These are phyloP conservation scores for Thuja plicata DNA, from an alignment of 83 land plant genomes.

Conservation along the genomic window DNA sequence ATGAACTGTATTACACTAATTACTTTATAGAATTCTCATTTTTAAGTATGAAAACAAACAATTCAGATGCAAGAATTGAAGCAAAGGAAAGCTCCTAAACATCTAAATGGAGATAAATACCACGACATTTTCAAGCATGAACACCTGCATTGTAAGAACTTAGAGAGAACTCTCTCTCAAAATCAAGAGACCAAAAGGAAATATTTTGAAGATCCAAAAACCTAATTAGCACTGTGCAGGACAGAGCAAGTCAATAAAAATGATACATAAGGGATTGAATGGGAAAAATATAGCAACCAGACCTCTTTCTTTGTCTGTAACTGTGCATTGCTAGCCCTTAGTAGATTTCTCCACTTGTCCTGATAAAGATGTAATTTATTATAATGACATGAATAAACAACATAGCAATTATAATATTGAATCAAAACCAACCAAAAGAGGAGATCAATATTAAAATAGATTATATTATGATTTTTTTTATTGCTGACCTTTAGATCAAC, in stretches of 20 bases:
- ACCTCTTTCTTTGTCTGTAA: slow-evolving; percentile 35
- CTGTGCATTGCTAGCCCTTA: slow-evolving; percentile 46
- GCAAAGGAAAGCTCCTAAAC: background rate
- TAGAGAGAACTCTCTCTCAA: background rate
- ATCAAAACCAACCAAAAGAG: background rate
- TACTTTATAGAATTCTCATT: background rate
- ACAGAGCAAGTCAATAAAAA: background rate
- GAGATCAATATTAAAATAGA: background rate
- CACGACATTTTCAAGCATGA: background rate
- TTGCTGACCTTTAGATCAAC: slow-evolving; percentile 85
- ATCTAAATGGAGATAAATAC: background rate
- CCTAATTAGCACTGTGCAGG: background rate
- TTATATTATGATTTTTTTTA: background rate
- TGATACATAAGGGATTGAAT: background rate
- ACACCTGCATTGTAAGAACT: background rate
- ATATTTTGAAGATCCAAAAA: background rate
- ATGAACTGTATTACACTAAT: background rate
- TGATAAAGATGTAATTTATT: slow-evolving; percentile 17
- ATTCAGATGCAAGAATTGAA: background rate
- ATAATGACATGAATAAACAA: background rate
- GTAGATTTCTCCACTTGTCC: slow-evolving; percentile 77
- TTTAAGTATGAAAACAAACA: background rate
- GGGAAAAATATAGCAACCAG: background rate
- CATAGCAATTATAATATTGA: background rate
- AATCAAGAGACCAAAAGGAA: background rate